Conservation (phyloP, 306 rosid species). For the Pachyrhizus erosus region DNA sequence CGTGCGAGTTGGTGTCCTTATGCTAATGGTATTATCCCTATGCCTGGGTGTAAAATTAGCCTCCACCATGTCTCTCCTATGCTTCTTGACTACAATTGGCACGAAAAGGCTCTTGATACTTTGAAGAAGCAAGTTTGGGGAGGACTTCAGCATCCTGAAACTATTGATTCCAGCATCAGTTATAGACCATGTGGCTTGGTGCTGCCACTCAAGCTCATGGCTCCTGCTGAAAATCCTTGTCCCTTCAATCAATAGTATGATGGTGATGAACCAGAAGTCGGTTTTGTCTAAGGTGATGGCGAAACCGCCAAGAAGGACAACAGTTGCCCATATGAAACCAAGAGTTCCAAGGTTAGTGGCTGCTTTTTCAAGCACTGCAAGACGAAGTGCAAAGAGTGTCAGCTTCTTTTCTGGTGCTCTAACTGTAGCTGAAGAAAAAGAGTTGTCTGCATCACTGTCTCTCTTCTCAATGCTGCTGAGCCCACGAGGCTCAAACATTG, state of each 20-base stretch:
- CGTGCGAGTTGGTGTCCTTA: conserved; percentile 61
- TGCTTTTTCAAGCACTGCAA: conserved; percentile 83
- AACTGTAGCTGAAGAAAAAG: conserved; percentile 28
- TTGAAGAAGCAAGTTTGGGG: conserved; percentile 53
- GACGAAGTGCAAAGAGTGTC: conserved; percentile 81
- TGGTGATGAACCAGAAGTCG: conserved; percentile 83
- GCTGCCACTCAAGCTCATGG: conserved; percentile 98
- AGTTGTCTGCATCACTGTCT: conserved; percentile 48
- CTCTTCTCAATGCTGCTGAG: conserved; percentile 43
- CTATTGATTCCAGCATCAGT: conserved; percentile 73
- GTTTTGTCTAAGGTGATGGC: conserved; percentile 73
- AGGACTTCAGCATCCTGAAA: conserved; percentile 58
- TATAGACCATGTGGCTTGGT: conserved; percentile 90
- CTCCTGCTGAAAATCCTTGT: conserved; percentile 93
- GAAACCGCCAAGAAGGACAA: conserved; percentile 86
- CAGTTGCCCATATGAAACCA: conserved; percentile 92
- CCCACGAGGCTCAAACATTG: conserved; percentile 65
- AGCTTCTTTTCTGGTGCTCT: conserved; percentile 76
- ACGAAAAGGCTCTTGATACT: conserved; percentile 52
- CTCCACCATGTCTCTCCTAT: conserved; percentile 45
- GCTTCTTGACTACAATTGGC: conserved; percentile 51
- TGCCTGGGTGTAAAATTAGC: conserved; percentile 11
- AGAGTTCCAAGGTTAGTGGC: conserved; percentile 89
- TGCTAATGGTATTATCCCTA: conserved; percentile 43
- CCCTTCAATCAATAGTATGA: conserved; percentile 85